Evolutionary conservation across 352 stramenopile genomes (phyloP), one percentile per base, ranked within the genome.

Genomic region (Plasmopara muralis): DNA sequence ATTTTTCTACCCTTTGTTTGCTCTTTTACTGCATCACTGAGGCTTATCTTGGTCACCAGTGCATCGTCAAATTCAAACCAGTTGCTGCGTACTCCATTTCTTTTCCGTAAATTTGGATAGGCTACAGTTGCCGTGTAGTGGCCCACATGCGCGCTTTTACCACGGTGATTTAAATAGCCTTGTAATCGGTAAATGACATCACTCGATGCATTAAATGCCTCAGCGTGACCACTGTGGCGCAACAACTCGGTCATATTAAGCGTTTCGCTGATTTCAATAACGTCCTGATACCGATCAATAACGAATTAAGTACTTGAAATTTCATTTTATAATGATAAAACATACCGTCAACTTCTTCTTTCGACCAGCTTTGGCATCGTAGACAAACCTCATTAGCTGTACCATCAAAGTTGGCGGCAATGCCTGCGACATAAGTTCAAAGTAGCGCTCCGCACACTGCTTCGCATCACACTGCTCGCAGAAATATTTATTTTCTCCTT

Each of bases 41-140:
- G 57, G 13, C 61, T 59, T 65, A 75, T 75, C 38, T 68, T 64
- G 28, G 68, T 81, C n/a, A 93, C 84, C 25, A 78, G 53, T 16
- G 65, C 81, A 53, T 95, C 83, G 37, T 94, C 81, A 55, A 94
- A 94, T 58, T 87, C 80, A 60, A 84, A 95, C 78, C 83, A 93
- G 18, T 80, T 62, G 7, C 67, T 49, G 8, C 43, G 42, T 0
- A 53, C 47, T 14, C 51, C 43, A 30, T 53, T 43, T 15, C 66
- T 41, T 18, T 38, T 45, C 13, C 48, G 50, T 41, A 45, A 2
- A 43, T 64, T 66, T 33, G 72, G 70, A 30, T 89, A 73, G 12
- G 83, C 77, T 9, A 95, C 74, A 5, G 76, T 87, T 9, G 85
- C 83, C 0, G 85, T 95, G 55, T 95, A 95, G 52, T 95, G 85